Percentiles rank a stretch among this genome's conserved stretches.
phyloP scores from a whole-genome alignment of 140 eudicot genomes.

The Senecio squalidus region DNA sequence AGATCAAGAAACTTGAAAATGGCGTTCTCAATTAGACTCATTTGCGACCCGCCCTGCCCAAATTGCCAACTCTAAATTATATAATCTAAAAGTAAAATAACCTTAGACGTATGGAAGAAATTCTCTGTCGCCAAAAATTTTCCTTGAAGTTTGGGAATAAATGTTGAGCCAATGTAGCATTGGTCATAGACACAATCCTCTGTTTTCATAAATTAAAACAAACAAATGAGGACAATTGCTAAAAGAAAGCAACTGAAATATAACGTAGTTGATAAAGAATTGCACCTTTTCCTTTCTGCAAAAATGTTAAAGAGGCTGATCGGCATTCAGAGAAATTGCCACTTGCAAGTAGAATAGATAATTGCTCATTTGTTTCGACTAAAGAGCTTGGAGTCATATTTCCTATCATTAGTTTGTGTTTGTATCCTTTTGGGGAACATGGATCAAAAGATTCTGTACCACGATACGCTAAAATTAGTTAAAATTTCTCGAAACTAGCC shows the following conservation, averaged over 20 bases:
- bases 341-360: conserved; percentile 45
- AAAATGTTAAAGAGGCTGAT: conserved; percentile 59
- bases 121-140: conserved; percentile 92
- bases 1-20: conserved; percentile 4
- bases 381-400: conserved; percentile 46
- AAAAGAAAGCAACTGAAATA: background rate
- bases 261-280: background rate
- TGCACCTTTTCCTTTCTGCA: conserved; percentile 81
- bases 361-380: conserved; percentile 28
- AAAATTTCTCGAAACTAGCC: background rate
- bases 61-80: too few species aligned
- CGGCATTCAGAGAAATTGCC: conserved; percentile 96
- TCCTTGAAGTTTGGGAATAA: conserved; percentile 74
- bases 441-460: conserved; percentile 59
- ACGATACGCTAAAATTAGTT: conserved; percentile 19
- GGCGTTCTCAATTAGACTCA: background rate
- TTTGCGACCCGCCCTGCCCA: background rate
- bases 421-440: conserved; percentile 82
- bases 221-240: background rate
- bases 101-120: conserved; percentile 95
- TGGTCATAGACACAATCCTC: conserved; percentile 51
- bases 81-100: conserved; percentile 10
- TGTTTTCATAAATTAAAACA: conserved; percentile 21
- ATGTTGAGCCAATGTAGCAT: conserved; percentile 73
- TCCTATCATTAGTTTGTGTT: conserved; percentile 25